Base-by-base conservation (phyloP, 2,329 filamentous ascomycete genomes). In the Hypoxylon sp. region DNA sequence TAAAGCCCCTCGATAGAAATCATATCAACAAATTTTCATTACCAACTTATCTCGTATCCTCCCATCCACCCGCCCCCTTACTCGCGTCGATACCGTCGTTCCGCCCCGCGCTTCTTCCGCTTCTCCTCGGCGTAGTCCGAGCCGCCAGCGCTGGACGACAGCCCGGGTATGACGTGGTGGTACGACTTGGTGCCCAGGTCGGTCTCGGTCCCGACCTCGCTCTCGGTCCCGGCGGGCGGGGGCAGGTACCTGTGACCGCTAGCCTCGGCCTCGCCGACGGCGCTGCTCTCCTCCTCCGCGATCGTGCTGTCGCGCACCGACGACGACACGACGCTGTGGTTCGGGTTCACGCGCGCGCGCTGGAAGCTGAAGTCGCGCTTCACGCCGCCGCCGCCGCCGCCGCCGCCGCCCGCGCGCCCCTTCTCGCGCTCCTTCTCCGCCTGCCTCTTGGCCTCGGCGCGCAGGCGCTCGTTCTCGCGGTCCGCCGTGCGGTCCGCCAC, bases 131-230 rank as follows among this genome's bases (percentile, higher is more conserved):
- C 72, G 52, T 82, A 80, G 45, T 82, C 80, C 32, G 73, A 73
- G 11, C 38, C 51, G 14, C 40, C 54, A 33, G 77, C 70, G 54
- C 70, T 72, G 9, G 68, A 70, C 64, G 79, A 79, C 69, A 86
- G 73, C 67, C 85, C 85, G 2, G 86, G 85, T 74, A 87, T 84
- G 36, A 82, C 77, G 69, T 87, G 84, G 68, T 80, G 80, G 72
- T 88, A 87, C 36, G 84, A 82, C 80, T 87, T 87, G 69, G 84
- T 87, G 28, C 86, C 86, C 7, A 83, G 69, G 1, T 87, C 85
- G 73, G 82, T 83, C 45, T 76, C 76, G 2, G 75, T 73, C 44
- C 70, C 78, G 63, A 73, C 75, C 61, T 81, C 80, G 72, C 81
- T 82, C 16, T 40, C 36, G 59, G 70, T 73, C 73, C 77, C 76